Base-by-base conservation (phyloP, 768 basidiomycete genomes). In the Russula dissimulans region DNA sequence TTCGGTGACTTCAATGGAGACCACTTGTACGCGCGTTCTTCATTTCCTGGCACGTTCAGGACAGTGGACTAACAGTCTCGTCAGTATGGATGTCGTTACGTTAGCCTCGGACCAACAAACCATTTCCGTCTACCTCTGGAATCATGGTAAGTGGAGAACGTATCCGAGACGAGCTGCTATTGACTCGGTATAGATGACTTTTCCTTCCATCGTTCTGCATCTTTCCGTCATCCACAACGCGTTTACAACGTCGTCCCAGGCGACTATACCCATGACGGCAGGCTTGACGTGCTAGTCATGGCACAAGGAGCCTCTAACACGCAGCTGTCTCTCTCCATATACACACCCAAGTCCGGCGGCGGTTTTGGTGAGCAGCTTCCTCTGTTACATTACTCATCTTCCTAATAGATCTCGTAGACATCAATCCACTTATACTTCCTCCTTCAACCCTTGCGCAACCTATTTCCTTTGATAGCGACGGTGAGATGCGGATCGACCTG, bases 1-100 rank as follows among this genome's bases (percentile, higher is more conserved):
- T 90, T 91, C 67, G 97, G 94, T 36, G 95, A 99, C 75, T 95
- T 95, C 72, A 85, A 97, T 71, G 94, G 91, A 5, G 93, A 98
- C 72, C 94, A 97, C 71, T 89, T 90, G 93, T 97, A 70, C 69
- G 90, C 31, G 18, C 75, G 22, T 26, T 18, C 60, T n/a, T 48
- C 5, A n/a, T 54, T 29, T 36, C 5, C 50, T 39, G 15, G 46
- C 32, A 8, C 10, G 7, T 12, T 36, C 50, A 32, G 29, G 12
- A 43, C 31, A 36, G 18, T 11, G 15, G 48, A 32, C 47, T 56
- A 29, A 44, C 43, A 26, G 44, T 26, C 18, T 32, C 34, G 34
- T 49, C 54, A 97, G 94, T 66, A 70, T 91, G 63, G 95, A 98
- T 72, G 73, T 93, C 4, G 74, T 97, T 46, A 77, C 81, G n/a